Percentiles rank a stretch among this genome's conserved stretches.
Evolutionary conservation across 805 yeast species (phyloP).

Genomic region (Wickerhamomyces silvicola): DNA sequence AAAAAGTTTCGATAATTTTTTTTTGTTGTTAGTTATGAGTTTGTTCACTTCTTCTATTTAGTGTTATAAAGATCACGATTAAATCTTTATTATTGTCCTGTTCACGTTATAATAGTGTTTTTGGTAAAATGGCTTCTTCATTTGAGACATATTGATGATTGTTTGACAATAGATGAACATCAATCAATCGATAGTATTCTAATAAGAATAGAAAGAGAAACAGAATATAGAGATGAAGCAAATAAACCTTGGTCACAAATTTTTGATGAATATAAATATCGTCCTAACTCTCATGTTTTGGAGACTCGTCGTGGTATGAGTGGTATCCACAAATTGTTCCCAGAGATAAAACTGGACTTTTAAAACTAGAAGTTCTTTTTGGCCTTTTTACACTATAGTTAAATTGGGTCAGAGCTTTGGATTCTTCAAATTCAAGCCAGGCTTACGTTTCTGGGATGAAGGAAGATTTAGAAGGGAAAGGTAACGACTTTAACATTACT

Average conservation of each 20-base stretch:
- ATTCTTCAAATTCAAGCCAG: conserved; percentile 43
- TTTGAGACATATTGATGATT: background rate
- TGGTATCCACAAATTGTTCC: background rate
- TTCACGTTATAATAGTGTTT: too few species aligned
- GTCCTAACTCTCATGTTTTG: background rate
- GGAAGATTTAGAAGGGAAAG: conserved; percentile 49
- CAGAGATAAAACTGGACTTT: background rate
- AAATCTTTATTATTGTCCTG: too few species aligned
- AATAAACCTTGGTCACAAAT: conserved; percentile 37
- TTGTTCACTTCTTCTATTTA: too few species aligned
- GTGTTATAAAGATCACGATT: too few species aligned
- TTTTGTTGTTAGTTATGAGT: too few species aligned
- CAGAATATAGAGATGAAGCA: conserved; percentile 27
- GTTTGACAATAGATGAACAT: too few species aligned
- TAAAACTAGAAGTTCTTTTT: background rate
- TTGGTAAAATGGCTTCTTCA: conserved; percentile 1
- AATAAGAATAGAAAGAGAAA: background rate
- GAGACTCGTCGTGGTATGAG: background rate
- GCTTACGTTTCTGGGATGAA: conserved; percentile 63
- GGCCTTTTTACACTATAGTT: conserved; percentile 1
- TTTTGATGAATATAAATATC: conserved; percentile 44
- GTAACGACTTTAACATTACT: conserved; percentile 58
- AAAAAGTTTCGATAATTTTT: too few species aligned
- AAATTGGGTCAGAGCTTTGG: conserved; percentile 1
- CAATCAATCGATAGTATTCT: too few species aligned